A percentile compares a stretch with the other conserved stretches of the same genome.
Conservation (phyloP, 2,329 filamentous ascomycete species). For the Microsporum audouinii region DNA sequence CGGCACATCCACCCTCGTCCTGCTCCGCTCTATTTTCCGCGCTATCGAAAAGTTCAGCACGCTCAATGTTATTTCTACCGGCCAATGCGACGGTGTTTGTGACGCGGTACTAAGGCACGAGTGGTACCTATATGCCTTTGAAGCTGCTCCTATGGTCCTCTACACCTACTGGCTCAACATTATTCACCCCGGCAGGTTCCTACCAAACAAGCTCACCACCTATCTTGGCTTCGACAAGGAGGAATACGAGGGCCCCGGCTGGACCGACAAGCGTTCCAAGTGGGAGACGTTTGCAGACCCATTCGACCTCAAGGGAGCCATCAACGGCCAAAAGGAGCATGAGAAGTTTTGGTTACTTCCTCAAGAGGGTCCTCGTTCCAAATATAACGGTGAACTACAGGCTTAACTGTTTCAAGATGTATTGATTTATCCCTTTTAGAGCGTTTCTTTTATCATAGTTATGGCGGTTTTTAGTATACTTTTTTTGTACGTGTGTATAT, state of each 20-base stretch:
- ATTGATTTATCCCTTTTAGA: neutral
- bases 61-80: slow-evolving; percentile 13
- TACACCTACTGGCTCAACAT: slow-evolving; percentile 28
- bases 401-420: neutral
- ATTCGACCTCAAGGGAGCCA: slow-evolving; percentile 19
- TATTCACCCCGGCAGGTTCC: slow-evolving; percentile 26
- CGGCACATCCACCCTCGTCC: slow-evolving; percentile 25
- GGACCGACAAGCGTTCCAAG: slow-evolving; percentile 20
- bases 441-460: neutral
- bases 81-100: slow-evolving; percentile 18
- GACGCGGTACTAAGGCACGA: slow-evolving; percentile 22
- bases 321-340: slow-evolving; percentile 20
- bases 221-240: slow-evolving; percentile 23
- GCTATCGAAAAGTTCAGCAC: slow-evolving; percentile 25
- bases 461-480: neutral
- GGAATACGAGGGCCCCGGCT: slow-evolving; percentile 25
- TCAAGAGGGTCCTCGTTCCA: neutral
- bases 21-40: slow-evolving; percentile 29
- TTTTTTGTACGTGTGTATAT: neutral
- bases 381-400: neutral
- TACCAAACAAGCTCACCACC: slow-evolving; percentile 20
- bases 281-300: slow-evolving; percentile 23
- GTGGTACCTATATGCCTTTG: slow-evolving; percentile 30
- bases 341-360: slow-evolving; percentile 21
- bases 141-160: slow-evolving; percentile 27